Base-by-base conservation (phyloP, 805 yeast genomes). In the Torulaspora delbrueckii region DNA sequence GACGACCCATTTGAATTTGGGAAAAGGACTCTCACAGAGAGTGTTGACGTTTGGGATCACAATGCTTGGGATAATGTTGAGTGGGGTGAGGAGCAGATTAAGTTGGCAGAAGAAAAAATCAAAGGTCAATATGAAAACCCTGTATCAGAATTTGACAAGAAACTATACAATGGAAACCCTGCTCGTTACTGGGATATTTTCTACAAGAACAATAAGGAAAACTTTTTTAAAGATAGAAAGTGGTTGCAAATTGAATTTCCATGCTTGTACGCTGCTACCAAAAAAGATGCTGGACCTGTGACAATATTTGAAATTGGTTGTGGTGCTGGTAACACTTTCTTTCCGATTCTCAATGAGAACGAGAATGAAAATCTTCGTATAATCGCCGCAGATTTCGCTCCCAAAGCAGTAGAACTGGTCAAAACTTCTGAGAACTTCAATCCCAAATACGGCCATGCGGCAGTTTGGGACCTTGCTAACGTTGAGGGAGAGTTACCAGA, bases 181-280 rank as follows among this genome's bases (percentile, higher is more conserved):
- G 95, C 93, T 6, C 81, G 86, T 53, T 93, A 83, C 65, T 93
- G 99, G 99, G 96, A 93, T 65, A 77, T 85, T 6, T 93, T 93
- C 62, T 93, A 93, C 65, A 82, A 84, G 56, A 86, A 90, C 62
- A 91, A 93, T 66, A 79, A 77, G 57, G 96, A 87, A 55, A 93
- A 91, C 66, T 93, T 93, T 69, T 93, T 93, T 75, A 93, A 93
- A 65, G 96, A 93, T 66, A 75, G 99, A 56, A 90, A 87, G 60
- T 93, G 99, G 99, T 73, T 93, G 48, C 88, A 86, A 62, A 84
- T 91, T 39, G 99, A 93, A 68, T 93, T 93, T 53, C 99, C 99
- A 1, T 70, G 78, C 10, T 67, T 93, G 28, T 91, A 84, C 60
- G 83, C 82, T 50, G 84, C 87, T 5, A 87, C 96, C 3, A 78